Evolutionary conservation across 768 basidiomycete species (phyloP).

Genomic region (Fomitopsis serialis): DNA sequence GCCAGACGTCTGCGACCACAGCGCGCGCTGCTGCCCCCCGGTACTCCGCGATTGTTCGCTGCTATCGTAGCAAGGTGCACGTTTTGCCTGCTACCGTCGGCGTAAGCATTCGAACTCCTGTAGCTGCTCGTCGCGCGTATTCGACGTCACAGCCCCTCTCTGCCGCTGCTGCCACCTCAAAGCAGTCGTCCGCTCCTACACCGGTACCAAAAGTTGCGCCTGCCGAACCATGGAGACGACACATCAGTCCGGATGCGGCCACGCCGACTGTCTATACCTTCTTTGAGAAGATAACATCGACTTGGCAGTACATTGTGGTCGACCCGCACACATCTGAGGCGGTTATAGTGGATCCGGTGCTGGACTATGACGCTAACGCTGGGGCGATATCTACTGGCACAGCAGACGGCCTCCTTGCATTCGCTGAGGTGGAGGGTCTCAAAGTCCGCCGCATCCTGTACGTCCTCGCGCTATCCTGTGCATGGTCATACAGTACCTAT

Average conservation of each 20-base stretch:
- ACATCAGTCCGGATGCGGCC: slow-evolving; percentile 12
- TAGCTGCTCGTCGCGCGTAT: neutral
- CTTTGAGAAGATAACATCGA: slow-evolving; percentile 24
- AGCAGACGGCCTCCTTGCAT: slow-evolving; percentile 28
- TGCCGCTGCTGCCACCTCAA: neutral
- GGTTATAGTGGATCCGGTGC: slow-evolving; percentile 30
- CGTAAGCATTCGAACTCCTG: neutral
- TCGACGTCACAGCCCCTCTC: neutral
- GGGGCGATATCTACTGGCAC: slow-evolving; percentile 26
- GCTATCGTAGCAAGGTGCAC: too few relatives aligned
- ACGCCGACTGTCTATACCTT: slow-evolving; percentile 23
- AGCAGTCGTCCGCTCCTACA: neutral
- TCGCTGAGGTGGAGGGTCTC: slow-evolving; percentile 24
- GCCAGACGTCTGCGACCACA: too few relatives aligned
- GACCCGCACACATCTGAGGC: slow-evolving; percentile 49
- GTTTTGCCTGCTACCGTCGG: too few relatives aligned
- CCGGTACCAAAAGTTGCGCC: slow-evolving; percentile 5
- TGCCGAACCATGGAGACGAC: slow-evolving; percentile 17
- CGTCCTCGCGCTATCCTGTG: slow-evolving; percentile 1
- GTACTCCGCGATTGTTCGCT: too few relatives aligned
- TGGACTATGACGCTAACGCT: slow-evolving; percentile 30
- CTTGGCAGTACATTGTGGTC: slow-evolving; percentile 50
- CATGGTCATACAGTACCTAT: neutral
- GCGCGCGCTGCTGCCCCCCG: too few relatives aligned
- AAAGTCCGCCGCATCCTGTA: slow-evolving; percentile 30